Evolutionary conservation across 2,329 filamentous ascomycete species (phyloP), one percentile per base, ranked within the genome.

Genomic region (Trichoderma sp.): DNA sequence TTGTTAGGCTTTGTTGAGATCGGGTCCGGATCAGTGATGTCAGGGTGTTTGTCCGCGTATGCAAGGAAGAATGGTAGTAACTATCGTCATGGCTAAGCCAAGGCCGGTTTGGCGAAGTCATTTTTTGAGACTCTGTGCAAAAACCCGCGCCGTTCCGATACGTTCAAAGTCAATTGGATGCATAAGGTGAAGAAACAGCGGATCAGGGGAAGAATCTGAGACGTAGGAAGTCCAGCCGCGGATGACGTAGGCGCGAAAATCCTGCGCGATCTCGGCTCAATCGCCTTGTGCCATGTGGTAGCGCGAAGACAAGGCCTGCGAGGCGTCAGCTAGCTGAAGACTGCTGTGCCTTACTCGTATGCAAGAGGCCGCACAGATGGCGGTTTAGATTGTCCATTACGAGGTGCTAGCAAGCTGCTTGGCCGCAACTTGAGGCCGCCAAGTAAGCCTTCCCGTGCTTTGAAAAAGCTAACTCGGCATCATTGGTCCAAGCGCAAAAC

Each of bases 1-100:
- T 77, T 26, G 75, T 68, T 71, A 81, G 72, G 75, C 76, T 80
- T 71, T 78, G 77, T 73, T 82, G 79, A 6, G 82, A 83, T 67
- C 82, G 81, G 56, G 76, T 82, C 58, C 82, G 78, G 74, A 83
- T 82, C 66, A 83, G 78, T 4, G 80, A 82, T 36, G 81, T 78
- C 65, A 83, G 76, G 15, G 79, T 78, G 60, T 81, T 81, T 71
- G 80, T 82, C 30, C 81, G 79, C 14, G 81, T 83, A 43, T 77
- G 78, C 60, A 83, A 74, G 18, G 79, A 77, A 30, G 78, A 80
- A 60, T 79, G 75, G 58, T 76, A 71, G 36, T 74, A 26, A 18
- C 60, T 15, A 58, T 71, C 68, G 3, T 57, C 68, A 34, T 71
- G 68, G 57, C 39, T 70, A 56, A 74, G 71, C 64, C 74, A 69